Conservation (phyloP, 176 grass and related monocot species). For the barley (Hordeum vulgare) region DNA sequence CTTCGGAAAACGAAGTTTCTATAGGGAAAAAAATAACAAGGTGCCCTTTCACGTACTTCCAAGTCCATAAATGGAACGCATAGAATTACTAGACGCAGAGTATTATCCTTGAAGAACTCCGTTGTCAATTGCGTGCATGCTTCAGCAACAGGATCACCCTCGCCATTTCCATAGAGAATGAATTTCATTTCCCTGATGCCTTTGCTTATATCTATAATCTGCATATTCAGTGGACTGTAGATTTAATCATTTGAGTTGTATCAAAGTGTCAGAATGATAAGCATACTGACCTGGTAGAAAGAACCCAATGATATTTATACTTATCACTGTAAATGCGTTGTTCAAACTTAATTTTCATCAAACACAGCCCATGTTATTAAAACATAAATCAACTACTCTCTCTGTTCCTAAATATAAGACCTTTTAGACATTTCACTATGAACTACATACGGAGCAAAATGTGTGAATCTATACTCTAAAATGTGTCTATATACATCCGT, state of each 20-base stretch:
- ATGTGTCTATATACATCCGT: no score
- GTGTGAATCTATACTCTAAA: no score
- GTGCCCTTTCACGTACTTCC: slow-evolving; percentile 29
- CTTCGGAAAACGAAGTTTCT: neutral
- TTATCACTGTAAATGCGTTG: neutral
- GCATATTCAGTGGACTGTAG: neutral
- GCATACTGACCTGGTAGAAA: neutral
- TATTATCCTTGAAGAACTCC: slow-evolving; percentile 56
- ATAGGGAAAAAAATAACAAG: neutral
- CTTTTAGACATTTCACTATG: no score
- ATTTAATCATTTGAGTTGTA: neutral
- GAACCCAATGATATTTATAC: neutral
- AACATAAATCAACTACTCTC: no score
- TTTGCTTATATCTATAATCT: slow-evolving; percentile 50
- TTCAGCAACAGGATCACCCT: slow-evolving; percentile 43
- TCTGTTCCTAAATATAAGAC: no score
- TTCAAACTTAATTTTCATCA: neutral
- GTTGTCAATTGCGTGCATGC: slow-evolving; percentile 41
- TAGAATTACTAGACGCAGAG: slow-evolving; percentile 33
- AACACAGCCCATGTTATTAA: neutral
- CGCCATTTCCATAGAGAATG: slow-evolving; percentile 54
- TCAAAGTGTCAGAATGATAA: neutral
- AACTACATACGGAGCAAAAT: no score
- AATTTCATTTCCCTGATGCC: slow-evolving; percentile 43
- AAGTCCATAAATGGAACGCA: slow-evolving; percentile 36